phyloP scores from a whole-genome alignment of 176 grass and related monocot genomes.

The Musa troglodytarum region DNA sequence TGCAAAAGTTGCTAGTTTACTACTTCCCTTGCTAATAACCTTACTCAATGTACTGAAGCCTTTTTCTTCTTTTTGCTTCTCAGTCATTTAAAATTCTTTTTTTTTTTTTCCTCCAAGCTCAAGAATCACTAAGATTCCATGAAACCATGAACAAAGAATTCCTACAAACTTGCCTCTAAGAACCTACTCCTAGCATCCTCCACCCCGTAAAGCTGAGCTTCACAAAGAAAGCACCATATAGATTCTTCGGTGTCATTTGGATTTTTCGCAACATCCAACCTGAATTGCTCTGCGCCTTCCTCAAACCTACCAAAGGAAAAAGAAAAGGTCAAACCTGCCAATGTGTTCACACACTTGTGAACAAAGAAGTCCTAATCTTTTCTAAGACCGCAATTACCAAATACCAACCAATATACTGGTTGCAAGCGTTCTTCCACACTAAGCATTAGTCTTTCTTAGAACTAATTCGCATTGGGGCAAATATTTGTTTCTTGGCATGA shows the following conservation, averaged over 20 bases:
- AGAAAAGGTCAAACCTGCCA: background rate
- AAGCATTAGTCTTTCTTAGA: too few species aligned
- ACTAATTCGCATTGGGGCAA: background rate
- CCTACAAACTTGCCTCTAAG: conserved; percentile 49
- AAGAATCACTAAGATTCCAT: background rate
- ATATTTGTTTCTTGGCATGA: background rate
- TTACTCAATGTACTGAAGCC: background rate
- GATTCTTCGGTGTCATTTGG: conserved; percentile 76
- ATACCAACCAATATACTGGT: too few species aligned
- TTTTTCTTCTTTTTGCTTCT: too few species aligned
- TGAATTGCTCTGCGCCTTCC: conserved; percentile 81
- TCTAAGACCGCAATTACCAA: too few species aligned
- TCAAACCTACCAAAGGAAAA: conserved; percentile 38
- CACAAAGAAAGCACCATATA: conserved; percentile 88
- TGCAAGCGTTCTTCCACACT: too few species aligned
- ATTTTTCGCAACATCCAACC: conserved; percentile 69
- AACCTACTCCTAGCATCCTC: conserved; percentile 60
- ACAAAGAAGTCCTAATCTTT: too few species aligned
- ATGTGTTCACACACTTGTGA: too few species aligned
- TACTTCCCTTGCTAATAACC: background rate
- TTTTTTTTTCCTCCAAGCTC: background rate
- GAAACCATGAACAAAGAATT: background rate
- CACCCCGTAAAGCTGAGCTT: conserved; percentile 55
- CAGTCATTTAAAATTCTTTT: too few species aligned
- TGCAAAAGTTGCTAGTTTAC: background rate